Base-by-base conservation (phyloP, 2,329 filamentous ascomycete genomes). In the Aspergillus caelatus region DNA sequence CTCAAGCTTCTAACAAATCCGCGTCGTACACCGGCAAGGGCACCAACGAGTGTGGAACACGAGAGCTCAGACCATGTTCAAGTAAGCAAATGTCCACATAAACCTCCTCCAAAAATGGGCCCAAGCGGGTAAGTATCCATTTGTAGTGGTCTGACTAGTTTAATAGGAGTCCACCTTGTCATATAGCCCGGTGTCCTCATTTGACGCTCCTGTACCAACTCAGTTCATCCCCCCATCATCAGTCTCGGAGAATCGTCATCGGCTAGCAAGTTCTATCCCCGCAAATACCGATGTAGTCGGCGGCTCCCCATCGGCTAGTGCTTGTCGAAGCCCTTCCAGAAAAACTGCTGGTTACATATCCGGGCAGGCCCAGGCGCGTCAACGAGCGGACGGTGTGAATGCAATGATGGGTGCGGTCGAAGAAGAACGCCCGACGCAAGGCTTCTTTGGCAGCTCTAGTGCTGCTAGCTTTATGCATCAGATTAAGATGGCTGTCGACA, bases 361-460 rank as follows among this genome's bases (percentile, higher is more conserved):
- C n/a, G 56, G 30, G 11, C 39, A 46, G 30, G 34, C 39, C 1
- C 8, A 50, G 14, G 26, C 30, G 52, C 57, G 7, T 43, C 58
- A 9, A 11, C 32, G 57, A 9, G 46, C 34, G 21, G 74, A 77
- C 3, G 78, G 79, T 0, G 78, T 76, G 3, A 79, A 82, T 64
- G 82, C 81, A 2, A 83, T 83, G 79, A 82, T 81, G 8, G 79
- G 79, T 0, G 75, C 82, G 1, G 71, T 80, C 3, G 80, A 81
- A 30, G 80, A 82, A 60, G 80, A 78, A 0, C 77, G 70, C 12
- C 66, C 68, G 26, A 80, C 75, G 0, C 74, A 79, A 16, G 81
- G 81, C 21, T 82, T 81, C 62, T 83, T 83, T 60, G 81, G 81
- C 0, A 82, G 77, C 63, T 83, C 80, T 19, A 83, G 82, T 61